Conservation (phyloP, 1,284 basidiomycete species). For the Neolentinus lepideus region DNA sequence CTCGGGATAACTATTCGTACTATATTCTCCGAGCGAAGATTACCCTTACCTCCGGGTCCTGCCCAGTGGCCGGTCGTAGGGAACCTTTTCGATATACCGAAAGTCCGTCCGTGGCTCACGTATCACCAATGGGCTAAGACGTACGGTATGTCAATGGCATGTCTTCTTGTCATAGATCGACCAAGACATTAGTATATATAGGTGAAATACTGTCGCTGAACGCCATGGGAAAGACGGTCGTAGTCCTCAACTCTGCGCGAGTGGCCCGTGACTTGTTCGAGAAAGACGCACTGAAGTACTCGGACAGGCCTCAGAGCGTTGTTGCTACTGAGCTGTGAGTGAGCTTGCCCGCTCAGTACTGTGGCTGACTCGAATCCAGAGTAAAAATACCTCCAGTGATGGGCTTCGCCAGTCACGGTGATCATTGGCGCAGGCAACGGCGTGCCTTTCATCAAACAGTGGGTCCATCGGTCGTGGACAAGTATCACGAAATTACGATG, state of each 20-base stretch:
- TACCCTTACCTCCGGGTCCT: slow-evolving; percentile 18
- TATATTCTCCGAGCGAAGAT: background rate
- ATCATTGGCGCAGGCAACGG: slow-evolving; percentile 21
- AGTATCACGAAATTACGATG: slow-evolving; percentile 16
- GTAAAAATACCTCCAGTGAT: slow-evolving; percentile 20
- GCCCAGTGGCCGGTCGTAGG: slow-evolving; percentile 19
- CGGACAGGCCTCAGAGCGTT: background rate
- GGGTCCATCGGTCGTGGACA: slow-evolving; percentile 8
- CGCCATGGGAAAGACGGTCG: slow-evolving; percentile 22
- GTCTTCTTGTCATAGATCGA: no score
- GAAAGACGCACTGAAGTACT: slow-evolving; percentile 4
- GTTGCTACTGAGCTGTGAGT: background rate
- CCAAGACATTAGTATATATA: no score
- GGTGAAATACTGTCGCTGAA: slow-evolving; percentile 23
- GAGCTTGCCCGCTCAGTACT: background rate
- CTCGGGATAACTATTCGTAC: background rate
- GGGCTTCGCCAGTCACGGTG: slow-evolving; percentile 18
- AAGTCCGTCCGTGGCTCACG: slow-evolving; percentile 22
- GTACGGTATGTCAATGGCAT: slow-evolving; percentile 23
- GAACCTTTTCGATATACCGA: slow-evolving; percentile 23
- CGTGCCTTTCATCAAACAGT: slow-evolving; percentile 23
- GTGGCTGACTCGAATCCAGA: slow-evolving; percentile 8
- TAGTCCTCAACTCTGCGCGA: slow-evolving; percentile 22
- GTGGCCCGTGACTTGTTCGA: slow-evolving; percentile 26
- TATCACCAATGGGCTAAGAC: slow-evolving; percentile 22